Percentiles rank a stretch among this genome's conserved stretches.
These are phyloP conservation scores for Tricholoma bakamatsutake DNA, from an alignment of 768 basidiomycete species.

Conservation along the genomic window DNA sequence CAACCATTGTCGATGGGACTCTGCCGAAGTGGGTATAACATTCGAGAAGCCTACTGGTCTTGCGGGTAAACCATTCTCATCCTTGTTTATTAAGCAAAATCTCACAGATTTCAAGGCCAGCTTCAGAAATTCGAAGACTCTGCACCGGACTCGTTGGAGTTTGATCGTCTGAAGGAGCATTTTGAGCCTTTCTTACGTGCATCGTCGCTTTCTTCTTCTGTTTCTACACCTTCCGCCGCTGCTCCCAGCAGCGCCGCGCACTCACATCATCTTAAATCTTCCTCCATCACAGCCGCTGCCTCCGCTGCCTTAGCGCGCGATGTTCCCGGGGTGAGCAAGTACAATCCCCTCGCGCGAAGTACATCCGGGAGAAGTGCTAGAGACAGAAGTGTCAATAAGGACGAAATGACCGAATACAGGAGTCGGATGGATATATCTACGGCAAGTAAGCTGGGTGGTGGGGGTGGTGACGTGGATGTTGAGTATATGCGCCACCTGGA, in stretches of 20 bases:
- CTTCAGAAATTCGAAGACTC: constrained; percentile 87
- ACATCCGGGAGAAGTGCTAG: constrained; percentile 40
- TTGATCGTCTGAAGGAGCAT: constrained; percentile 93
- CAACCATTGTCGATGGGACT: constrained; percentile 93
- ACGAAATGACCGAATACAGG: constrained; percentile 75
- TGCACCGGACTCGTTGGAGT: constrained; percentile 79
- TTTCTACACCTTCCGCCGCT: constrained; percentile 38
- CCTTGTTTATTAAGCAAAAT: constrained; percentile 2
- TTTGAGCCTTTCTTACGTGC: constrained; percentile 93
- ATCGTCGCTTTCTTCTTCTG: constrained; percentile 67
- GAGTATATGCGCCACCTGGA: constrained; percentile 67
- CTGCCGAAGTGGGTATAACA: constrained; percentile 81
- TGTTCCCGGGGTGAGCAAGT: constrained; percentile 75
- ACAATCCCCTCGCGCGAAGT: constrained; percentile 55
- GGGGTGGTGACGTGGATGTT: constrained; percentile 62
- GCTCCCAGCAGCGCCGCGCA: constrained; percentile 43
- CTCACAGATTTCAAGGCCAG: constrained; percentile 53
- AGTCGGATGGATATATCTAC: constrained; percentile 61
- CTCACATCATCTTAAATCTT: constrained; percentile 72
- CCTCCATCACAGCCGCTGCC: constrained; percentile 84
- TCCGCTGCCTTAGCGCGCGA: constrained; percentile 86
- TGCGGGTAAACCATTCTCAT: constrained; percentile 52
- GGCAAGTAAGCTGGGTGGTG: constrained; percentile 46
- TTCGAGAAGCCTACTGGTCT: constrained; percentile 97
- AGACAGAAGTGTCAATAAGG: constrained; percentile 63